These are phyloP conservation scores for Psidium guajava DNA, from an alignment of 345 rosid species.

Conservation along the genomic window DNA sequence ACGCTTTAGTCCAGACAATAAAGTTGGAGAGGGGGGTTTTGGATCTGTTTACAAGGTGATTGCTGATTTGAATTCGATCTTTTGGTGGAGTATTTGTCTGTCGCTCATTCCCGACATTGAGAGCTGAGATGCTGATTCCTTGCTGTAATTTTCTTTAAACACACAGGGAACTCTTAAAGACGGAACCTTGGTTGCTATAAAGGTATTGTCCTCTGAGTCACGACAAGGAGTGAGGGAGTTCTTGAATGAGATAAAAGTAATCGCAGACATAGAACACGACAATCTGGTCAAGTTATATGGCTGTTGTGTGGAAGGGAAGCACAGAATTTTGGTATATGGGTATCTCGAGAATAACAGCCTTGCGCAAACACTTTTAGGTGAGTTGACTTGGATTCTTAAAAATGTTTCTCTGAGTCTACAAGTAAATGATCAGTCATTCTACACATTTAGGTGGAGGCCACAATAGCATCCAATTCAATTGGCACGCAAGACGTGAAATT, in stretches of 20 bases:
- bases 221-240: constrained; percentile 58
- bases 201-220: constrained; percentile 52
- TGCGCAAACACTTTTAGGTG: constrained; percentile 59
- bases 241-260: constrained; percentile 53
- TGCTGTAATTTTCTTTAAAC: background rate
- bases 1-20: constrained; percentile 35
- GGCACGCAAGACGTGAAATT: constrained; percentile 37
- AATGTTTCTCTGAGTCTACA: background rate
- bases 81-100: background rate
- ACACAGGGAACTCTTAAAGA: constrained; percentile 46
- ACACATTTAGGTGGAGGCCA: constrained; percentile 20
- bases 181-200: constrained; percentile 44
- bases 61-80: background rate
- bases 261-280: constrained; percentile 41
- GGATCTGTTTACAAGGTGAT: constrained; percentile 71
- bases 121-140: background rate
- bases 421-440: background rate
- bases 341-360: constrained; percentile 70
- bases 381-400: background rate
- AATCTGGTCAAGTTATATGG: constrained; percentile 55
- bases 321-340: constrained; percentile 58
- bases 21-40: constrained; percentile 68
- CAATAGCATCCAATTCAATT: constrained; percentile 37
- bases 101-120: too few relatives aligned
- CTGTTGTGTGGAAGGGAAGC: constrained; percentile 51